Percentiles rank a stretch among this genome's conserved stretches.
phyloP scores from a whole-genome alignment of 352 stramenopile species.

The Pythium phragmiticola region DNA sequence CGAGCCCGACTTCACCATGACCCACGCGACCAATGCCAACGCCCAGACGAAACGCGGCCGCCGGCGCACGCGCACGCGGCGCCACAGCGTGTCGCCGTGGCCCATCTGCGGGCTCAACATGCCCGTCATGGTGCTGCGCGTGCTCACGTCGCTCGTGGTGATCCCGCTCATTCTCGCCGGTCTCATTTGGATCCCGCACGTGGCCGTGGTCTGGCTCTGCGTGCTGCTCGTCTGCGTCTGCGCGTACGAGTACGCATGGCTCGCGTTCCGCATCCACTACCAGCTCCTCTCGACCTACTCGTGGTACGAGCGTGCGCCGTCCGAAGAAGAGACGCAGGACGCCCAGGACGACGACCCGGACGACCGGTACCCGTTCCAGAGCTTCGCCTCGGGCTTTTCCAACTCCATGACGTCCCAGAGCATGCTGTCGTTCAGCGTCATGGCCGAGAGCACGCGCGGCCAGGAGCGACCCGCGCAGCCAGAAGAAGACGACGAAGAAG shows the following conservation, averaged over 20 bases:
- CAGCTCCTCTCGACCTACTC: conserved; percentile 26
- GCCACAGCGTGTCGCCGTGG: conserved; percentile 19
- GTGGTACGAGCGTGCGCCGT: conserved; percentile 27
- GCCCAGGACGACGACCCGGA: conserved; percentile 1
- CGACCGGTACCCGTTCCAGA: conserved; percentile 24
- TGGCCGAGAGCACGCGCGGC: neutral
- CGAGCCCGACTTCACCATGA: conserved; percentile 22
- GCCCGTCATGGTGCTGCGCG: conserved; percentile 14
- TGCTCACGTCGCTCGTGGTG: conserved; percentile 18
- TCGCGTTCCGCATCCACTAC: conserved; percentile 34
- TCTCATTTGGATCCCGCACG: conserved; percentile 17
- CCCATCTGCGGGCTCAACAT: conserved; percentile 20
- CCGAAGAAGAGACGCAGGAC: conserved; percentile 15
- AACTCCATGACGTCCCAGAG: conserved; percentile 11
- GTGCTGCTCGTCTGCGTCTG: conserved; percentile 22
- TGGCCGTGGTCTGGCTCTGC: conserved; percentile 18
- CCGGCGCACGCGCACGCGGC: conserved; percentile 13
- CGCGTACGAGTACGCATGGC: conserved; percentile 30
- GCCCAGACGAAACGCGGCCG: neutral
- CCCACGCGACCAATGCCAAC: conserved; percentile 2
- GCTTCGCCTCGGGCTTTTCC: conserved; percentile 20
- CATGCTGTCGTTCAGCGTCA: conserved; percentile 1
- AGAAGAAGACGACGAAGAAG: conserved; percentile 20
- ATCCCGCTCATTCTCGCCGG: conserved; percentile 18
- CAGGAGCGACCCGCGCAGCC: neutral